Evolutionary conservation across 768 basidiomycete genomes (phyloP).

Genomic region (Dictyophora rubrovolvata): DNA sequence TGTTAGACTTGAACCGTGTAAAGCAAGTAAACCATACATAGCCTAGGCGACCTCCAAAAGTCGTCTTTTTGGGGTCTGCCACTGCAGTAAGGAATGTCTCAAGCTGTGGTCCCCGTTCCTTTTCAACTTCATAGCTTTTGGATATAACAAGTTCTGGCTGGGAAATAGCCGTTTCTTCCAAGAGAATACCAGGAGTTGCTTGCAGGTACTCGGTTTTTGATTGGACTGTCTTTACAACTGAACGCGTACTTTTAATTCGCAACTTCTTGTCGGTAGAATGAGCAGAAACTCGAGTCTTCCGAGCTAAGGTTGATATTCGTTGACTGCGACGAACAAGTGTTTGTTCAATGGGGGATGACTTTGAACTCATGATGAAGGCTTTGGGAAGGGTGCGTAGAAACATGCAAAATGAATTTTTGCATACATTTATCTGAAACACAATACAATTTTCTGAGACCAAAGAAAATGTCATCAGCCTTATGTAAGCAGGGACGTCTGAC

Average conservation of each 20-base stretch:
- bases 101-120: neutral
- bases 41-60: slow-evolving; percentile 60
- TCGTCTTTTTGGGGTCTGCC: slow-evolving; percentile 54
- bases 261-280: neutral
- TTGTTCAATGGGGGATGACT: neutral
- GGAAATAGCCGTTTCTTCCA: neutral
- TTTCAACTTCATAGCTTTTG: no score
- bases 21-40: slow-evolving; percentile 5
- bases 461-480: neutral
- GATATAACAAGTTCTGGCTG: no score
- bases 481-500: neutral
- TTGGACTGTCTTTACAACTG: neutral
- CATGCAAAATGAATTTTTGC: neutral
- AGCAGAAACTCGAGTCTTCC: neutral
- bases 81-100: slow-evolving; percentile 30
- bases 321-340: neutral
- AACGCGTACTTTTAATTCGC: neutral
- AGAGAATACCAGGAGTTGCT: neutral
- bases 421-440: neutral
- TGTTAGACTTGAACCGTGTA: neutral
- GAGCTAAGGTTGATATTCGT: neutral
- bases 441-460: neutral
- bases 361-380: neutral
- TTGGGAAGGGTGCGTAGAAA: neutral
- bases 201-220: no score